phyloP scores from a whole-genome alignment of 495 filamentous ascomycete genomes.

The Haplographium delicatum region DNA sequence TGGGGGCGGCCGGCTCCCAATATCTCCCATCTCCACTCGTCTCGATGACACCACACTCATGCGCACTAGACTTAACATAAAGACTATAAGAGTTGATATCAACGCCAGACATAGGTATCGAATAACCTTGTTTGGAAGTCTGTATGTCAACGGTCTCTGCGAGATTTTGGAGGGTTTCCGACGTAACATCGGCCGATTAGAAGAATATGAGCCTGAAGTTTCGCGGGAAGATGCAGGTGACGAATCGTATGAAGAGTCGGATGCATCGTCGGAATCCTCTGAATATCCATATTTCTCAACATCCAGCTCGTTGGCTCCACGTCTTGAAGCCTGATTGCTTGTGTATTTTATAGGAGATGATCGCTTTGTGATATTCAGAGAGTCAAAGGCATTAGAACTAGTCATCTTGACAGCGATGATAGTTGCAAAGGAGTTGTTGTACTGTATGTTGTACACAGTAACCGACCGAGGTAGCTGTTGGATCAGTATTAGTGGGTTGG shows the following conservation, averaged over 20 bases:
- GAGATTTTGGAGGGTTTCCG: constrained; percentile 22
- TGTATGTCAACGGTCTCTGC: constrained; percentile 40
- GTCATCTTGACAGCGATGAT: too few species aligned
- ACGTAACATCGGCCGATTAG: constrained; percentile 48
- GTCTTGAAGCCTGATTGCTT: background rate
- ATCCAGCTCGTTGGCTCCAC: constrained; percentile 18
- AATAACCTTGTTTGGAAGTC: constrained; percentile 57
- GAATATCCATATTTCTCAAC: constrained; percentile 30
- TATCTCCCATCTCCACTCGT: constrained; percentile 51
- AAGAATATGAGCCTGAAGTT: constrained; percentile 47
- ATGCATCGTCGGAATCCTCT: constrained; percentile 38
- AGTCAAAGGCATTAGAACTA: constrained; percentile 12
- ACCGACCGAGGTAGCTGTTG: background rate
- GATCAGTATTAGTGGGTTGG: too few species aligned
- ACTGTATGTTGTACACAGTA: too few species aligned
- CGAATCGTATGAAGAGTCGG: constrained; percentile 35
- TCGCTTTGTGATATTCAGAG: constrained; percentile 20
- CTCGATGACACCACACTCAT: constrained; percentile 62
- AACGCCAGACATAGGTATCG: constrained; percentile 68
- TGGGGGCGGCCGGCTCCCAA: constrained; percentile 39
- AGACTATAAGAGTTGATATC: constrained; percentile 60
- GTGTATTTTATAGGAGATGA: constrained; percentile 19
- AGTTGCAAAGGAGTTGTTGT: too few species aligned
- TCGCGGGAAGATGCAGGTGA: constrained; percentile 35
- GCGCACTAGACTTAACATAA: constrained; percentile 65